Evolutionary conservation across 352 stramenopile species (phyloP), one percentile per base, ranked within the genome.

Genomic region (Poterioochromonas sp.): DNA sequence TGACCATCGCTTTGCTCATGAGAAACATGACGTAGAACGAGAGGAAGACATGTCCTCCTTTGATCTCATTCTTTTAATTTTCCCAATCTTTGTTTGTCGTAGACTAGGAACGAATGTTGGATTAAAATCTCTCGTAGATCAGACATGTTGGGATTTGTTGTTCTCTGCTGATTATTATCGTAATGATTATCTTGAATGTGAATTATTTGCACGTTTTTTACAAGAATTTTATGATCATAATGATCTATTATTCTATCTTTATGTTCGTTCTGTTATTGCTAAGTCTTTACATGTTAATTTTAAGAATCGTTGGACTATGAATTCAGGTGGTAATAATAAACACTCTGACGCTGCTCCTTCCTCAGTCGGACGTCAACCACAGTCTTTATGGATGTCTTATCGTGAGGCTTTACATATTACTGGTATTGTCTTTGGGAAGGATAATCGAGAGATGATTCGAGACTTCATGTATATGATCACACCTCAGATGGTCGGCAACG

Each of bases 141-240:
- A 80, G 35, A 79, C 44, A 34, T 76, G 79, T 69, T 84, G 80
- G 81, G 82, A 85, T 58, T 40, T 85, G 32, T 43, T 85, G 1
- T 82, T 76, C 63, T 81, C 51, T 35, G 65, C 79, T 68, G 73
- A 84, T 62, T 37, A 34, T 40, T 49, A 68, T 12, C 78, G 82
- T 11, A 41, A 53, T 20, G 62, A 83, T 53, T 54, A 74, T 63
- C 20, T 82, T 35, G 78, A 82, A 34, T 58, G 78, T 8, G 82
- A 85, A 77, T 37, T 84, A 26, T 85, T 85, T 73, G 80, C 77
- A n/a, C 70, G 81, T 1, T 85, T 85, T 73, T 76, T 85, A 20
- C 68, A 84, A 62, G 82, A 85, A 63, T 83, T 80, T 64, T 85
- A 85, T 79, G 82, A 84, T 73, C 41, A 64, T 34, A 78, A 85